Conservation (phyloP, 768 basidiomycete species). For the Mycena filopes region DNA sequence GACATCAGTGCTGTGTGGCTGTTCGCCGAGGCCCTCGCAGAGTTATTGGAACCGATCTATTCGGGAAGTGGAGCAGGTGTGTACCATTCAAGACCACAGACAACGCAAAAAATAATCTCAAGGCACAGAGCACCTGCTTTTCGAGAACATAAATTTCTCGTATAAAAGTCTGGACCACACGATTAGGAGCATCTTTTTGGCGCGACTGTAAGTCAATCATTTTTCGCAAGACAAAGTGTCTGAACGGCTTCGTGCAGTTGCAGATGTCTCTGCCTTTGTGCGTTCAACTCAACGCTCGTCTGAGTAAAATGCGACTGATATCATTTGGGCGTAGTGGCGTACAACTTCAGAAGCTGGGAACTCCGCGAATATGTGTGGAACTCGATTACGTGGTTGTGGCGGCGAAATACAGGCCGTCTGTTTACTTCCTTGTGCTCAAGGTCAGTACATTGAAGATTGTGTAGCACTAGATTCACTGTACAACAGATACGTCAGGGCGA, state of each 20-base stretch:
- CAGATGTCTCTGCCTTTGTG: slow-evolving; percentile 56
- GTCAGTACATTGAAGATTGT: not conserved
- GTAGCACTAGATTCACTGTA: no score
- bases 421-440: slow-evolving; percentile 8
- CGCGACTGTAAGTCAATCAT: slow-evolving; percentile 60
- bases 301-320: not conserved
- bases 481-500: slow-evolving; percentile 26
- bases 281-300: not conserved
- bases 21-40: slow-evolving; percentile 36
- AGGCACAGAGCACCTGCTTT: slow-evolving; percentile 41
- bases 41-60: slow-evolving; percentile 37
- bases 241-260: slow-evolving; percentile 51
- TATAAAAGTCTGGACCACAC: slow-evolving; percentile 21
- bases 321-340: slow-evolving; percentile 4
- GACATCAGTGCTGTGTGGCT: slow-evolving; percentile 19
- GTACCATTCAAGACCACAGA: not conserved
- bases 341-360: slow-evolving; percentile 10
- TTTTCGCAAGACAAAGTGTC: not conserved
- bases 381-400: slow-evolving; percentile 17
- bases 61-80: slow-evolving; percentile 39
- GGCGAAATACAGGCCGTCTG: slow-evolving; percentile 7
- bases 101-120: not conserved
- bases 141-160: slow-evolving; percentile 35
- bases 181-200: slow-evolving; percentile 51
- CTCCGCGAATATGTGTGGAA: slow-evolving; percentile 1